phyloP scores from a whole-genome alignment of 768 basidiomycete genomes.

The Gloeopeniophorella convolvens region DNA sequence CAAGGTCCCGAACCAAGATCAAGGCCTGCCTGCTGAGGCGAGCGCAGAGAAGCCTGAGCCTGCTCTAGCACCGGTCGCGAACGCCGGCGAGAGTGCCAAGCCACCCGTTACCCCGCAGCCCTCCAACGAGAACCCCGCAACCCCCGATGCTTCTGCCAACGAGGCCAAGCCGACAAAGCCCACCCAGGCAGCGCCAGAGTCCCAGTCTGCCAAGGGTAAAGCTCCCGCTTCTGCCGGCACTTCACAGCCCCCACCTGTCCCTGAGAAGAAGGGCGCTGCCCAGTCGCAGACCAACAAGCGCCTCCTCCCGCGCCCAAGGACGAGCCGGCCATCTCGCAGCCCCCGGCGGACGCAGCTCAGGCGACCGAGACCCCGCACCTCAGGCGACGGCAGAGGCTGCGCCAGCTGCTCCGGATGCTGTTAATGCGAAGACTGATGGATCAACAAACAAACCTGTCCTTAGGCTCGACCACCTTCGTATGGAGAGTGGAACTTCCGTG shows the following conservation, averaged over 20 bases:
- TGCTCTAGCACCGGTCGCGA: neutral
- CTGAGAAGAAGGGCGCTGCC: neutral
- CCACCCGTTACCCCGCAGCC: no score
- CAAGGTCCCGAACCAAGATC: neutral
- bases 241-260: neutral
- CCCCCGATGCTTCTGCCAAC: neutral
- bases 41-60: neutral
- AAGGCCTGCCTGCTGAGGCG: neutral
- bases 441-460: neutral
- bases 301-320: neutral
- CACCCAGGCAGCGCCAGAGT: neutral
- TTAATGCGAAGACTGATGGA: neutral
- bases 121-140: neutral
- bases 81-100: neutral
- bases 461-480: slow-evolving; percentile 1
- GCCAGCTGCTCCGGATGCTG: no score
- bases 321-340: neutral
- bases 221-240: neutral
- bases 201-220: neutral
- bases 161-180: neutral
- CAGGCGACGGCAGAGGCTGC: no score
- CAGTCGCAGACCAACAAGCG: neutral
- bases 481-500: slow-evolving; percentile 1
- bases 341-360: neutral
- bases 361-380: neutral